phyloP scores from a whole-genome alignment of 495 filamentous ascomycete species.

The Penicillium coffeae region DNA sequence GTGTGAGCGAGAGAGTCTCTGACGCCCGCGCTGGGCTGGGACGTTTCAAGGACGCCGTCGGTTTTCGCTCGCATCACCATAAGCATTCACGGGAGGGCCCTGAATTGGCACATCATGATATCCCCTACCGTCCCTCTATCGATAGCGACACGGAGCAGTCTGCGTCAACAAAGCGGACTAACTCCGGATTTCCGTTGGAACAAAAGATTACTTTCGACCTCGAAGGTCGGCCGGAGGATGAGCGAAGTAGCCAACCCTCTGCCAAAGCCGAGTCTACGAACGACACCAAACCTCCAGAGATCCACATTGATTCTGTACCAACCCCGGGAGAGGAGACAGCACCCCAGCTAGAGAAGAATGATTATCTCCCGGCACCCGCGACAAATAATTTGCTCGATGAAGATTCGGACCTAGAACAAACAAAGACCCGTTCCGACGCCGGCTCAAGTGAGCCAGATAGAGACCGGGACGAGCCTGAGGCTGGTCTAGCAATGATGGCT shows the following conservation, averaged over 20 bases:
- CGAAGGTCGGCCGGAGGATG: constrained; percentile 13
- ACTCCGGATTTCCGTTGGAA: constrained; percentile 15
- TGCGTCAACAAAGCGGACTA: constrained; percentile 9
- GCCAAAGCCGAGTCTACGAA: constrained; percentile 8
- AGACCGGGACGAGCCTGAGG: constrained; percentile 11
- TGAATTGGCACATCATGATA: constrained; percentile 30
- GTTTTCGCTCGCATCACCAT: constrained; percentile 47
- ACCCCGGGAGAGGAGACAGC: constrained; percentile 19
- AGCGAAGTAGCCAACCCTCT: constrained; percentile 5
- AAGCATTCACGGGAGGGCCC: constrained; percentile 38
- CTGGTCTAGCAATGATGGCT: constrained; percentile 28
- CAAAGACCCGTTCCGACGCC: constrained; percentile 32
- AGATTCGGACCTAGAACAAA: constrained; percentile 29
- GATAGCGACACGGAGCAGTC: constrained; percentile 34
- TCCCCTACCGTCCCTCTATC: constrained; percentile 23
- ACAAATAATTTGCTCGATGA: constrained; percentile 21
- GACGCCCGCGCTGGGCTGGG: constrained; percentile 82
- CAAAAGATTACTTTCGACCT: constrained; percentile 17
- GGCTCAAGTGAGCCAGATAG: constrained; percentile 30
- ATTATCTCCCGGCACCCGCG: constrained; percentile 11
- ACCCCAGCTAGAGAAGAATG: constrained; percentile 12
- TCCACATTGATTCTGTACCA: constrained; percentile 30
- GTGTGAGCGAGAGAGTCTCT: constrained; percentile 72
- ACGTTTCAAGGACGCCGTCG: constrained; percentile 80
- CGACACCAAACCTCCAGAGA: constrained; percentile 31